Conservation (phyloP, 2,329 filamentous ascomycete genomes). For the Sphaceloma murrayae region DNA sequence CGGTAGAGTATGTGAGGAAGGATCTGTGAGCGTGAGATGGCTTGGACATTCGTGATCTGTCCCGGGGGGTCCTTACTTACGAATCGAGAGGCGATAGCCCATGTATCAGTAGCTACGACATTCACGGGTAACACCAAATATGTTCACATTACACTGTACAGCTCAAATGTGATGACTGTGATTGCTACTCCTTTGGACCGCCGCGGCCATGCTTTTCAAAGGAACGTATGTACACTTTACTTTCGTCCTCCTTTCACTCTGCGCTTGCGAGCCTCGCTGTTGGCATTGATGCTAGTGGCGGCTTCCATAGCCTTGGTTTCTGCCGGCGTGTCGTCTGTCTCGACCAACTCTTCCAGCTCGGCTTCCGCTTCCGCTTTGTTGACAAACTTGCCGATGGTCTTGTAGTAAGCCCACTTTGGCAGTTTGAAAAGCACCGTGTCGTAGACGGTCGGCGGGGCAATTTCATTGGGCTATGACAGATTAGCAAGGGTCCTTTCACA, state of each 20-base stretch:
- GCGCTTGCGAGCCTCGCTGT: constrained; percentile 37
- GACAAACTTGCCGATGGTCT: constrained; percentile 36
- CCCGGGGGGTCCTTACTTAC: too few species aligned
- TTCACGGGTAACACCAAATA: too few species aligned
- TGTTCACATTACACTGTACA: too few species aligned
- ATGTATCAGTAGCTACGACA: too few species aligned
- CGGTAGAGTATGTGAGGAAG: constrained; percentile 16
- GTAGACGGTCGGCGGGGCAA: constrained; percentile 62
- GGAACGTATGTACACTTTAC: neutral
- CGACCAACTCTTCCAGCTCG: constrained; percentile 30
- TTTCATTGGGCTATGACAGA: constrained; percentile 74
- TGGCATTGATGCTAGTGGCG: constrained; percentile 37
- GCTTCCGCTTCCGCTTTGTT: constrained; percentile 27
- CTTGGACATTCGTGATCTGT: neutral
- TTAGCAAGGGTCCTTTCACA: constrained; percentile 18
- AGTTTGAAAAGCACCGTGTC: constrained; percentile 77
- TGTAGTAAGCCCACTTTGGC: constrained; percentile 61
- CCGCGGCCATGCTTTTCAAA: constrained; percentile 5
- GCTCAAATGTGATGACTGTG: too few species aligned
- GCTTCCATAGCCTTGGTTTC: constrained; percentile 31
- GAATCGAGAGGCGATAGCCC: too few species aligned
- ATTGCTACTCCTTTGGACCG: too few species aligned
- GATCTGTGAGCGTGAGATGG: constrained; percentile 12
- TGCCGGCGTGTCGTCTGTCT: constrained; percentile 28
- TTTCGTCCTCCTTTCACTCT: constrained; percentile 25